Evolutionary conservation across 495 filamentous ascomycete species (phyloP).

Genomic region (Daldinia caldariorum): DNA sequence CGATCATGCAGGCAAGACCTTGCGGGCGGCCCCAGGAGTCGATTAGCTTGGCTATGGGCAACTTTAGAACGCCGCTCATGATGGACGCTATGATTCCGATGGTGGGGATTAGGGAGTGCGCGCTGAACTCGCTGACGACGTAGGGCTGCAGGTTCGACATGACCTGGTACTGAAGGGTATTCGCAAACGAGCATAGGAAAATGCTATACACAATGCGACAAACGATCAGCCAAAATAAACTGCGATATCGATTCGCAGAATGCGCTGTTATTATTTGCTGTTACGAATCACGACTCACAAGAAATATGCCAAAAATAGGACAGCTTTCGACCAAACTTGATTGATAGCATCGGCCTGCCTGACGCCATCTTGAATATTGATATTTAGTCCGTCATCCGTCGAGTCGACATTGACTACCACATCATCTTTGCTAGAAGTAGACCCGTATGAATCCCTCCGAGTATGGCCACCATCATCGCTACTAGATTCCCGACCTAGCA

Average conservation of each 20-base stretch:
- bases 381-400: constrained; percentile 43
- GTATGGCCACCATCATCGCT: constrained; percentile 25
- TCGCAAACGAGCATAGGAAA: constrained; percentile 58
- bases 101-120: constrained; percentile 60
- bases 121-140: constrained; percentile 58
- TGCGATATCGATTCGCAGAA: constrained; percentile 6
- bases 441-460: constrained; percentile 42
- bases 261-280: constrained; percentile 1
- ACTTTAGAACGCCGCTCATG: constrained; percentile 69
- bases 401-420: constrained; percentile 20
- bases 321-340: constrained; percentile 55
- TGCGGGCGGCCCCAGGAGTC: constrained; percentile 70
- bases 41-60: constrained; percentile 71
- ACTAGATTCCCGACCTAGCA: constrained; percentile 38
- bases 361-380: constrained; percentile 50
- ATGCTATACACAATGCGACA: constrained; percentile 49
- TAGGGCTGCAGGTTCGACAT: constrained; percentile 56
- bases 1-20: constrained; percentile 54
- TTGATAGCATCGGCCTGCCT: constrained; percentile 58
- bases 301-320: constrained; percentile 53
- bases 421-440: constrained; percentile 40
- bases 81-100: constrained; percentile 62
- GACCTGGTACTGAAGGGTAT: constrained; percentile 56
- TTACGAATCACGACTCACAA: constrained; percentile 47
- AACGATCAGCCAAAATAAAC: constrained; percentile 27